phyloP scores from a whole-genome alignment of 129 eudicot genomes.

The Oenanthe sinensis region DNA sequence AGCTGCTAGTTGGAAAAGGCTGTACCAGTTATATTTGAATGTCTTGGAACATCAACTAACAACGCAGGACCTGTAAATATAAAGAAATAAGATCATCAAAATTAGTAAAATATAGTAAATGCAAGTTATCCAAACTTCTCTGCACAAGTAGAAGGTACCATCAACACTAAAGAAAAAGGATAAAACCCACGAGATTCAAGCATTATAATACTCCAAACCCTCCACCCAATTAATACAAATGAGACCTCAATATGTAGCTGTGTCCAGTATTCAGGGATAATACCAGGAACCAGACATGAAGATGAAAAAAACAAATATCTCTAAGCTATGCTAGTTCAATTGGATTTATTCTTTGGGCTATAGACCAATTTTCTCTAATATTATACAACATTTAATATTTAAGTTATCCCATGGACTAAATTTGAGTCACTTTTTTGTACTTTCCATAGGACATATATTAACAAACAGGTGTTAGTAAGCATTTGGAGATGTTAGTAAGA shows the following conservation, averaged over 20 bases:
- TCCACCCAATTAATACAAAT: neutral
- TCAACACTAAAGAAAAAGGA: neutral
- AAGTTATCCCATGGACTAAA: neutral
- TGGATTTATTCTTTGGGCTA: neutral
- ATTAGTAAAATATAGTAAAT: neutral
- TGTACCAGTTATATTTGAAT: slow-evolving; percentile 52
- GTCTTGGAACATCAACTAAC: slow-evolving; percentile 66
- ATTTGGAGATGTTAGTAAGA: no score
- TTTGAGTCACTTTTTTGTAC: neutral
- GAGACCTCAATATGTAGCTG: neutral
- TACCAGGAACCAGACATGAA: neutral
- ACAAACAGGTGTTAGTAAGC: no score
- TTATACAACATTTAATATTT: neutral
- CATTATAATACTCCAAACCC: neutral
- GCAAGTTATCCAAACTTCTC: neutral
- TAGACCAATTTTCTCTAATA: neutral
- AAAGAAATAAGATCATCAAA: neutral
- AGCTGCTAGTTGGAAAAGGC: neutral
- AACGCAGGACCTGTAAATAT: slow-evolving; percentile 42
- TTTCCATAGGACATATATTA: neutral
- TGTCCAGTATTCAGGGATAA: neutral
- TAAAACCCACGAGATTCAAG: neutral
- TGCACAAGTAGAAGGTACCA: neutral
- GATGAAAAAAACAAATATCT: neutral
- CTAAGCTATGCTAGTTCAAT: neutral